Base-by-base conservation (phyloP, 2,329 filamentous ascomycete genomes). In the Colletotrichum euphorbiae region DNA sequence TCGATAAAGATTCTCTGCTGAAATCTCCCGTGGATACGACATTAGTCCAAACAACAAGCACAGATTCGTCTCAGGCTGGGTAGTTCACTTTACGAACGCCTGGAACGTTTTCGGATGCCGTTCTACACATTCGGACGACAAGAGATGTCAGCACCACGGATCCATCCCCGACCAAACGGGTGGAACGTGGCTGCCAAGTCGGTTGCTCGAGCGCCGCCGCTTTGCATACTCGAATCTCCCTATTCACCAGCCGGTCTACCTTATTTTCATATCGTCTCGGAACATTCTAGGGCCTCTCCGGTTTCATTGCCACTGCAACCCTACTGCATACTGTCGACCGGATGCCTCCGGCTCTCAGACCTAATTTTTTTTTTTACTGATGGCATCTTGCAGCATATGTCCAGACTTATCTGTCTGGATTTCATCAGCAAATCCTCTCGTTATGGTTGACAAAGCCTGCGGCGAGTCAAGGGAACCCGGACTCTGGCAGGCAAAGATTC, bases 221-320 rank as follows among this genome's bases (percentile, higher is more conserved):
- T 43, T 67, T 51, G 43, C 52, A 51, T 43, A 24, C 33, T 40
- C 43, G 36, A 24, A 28, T 24, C 19, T 38, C 55, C 28, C 9
- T 13, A 45, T 46, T 33, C 56, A 51, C 17, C 36, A 48, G n/a
- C 8, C 28, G 38, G 38, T 65, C 54, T 59, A n/a, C n/a, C n/a
- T n/a, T n/a, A 50, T 60, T 60, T 60, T 24, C 65, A 48, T 36
- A 38, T 52, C 38, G 15, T 58, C 50, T 46, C 33, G 51, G 67
- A 62, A 67, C 38, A 38, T 62, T 58, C 56, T 52, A 57, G 45
- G 51, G 50, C 50, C 38, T 56, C n/a, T 62, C 56, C 56, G 63
- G 63, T 62, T 62, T 67, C 67, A 67, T 38, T 17, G 17, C 17
- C 15, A 15, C 33, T 67, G n/a, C 28, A 56, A 45, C 42, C 36